phyloP scores from a whole-genome alignment of 495 filamentous ascomycete genomes.

The Xylaria flabelliformis region DNA sequence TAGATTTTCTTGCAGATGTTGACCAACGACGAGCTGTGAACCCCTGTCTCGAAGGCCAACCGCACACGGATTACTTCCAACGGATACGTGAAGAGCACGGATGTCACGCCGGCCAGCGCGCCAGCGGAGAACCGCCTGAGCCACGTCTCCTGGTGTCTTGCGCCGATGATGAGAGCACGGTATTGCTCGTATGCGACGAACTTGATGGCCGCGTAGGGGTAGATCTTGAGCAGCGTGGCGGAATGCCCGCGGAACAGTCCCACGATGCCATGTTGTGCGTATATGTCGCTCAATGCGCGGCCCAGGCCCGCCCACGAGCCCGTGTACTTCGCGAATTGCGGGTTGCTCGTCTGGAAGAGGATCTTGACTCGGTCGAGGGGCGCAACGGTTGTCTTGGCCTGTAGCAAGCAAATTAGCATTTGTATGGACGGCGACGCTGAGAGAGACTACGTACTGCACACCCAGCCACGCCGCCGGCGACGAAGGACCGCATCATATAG shows the following conservation, averaged over 20 bases:
- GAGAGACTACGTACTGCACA: conserved; percentile 69
- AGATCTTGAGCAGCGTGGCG: conserved; percentile 91
- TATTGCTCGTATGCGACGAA: conserved; percentile 98
- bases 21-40: conserved; percentile 66
- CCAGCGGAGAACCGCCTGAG: conserved; percentile 79
- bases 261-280: conserved; percentile 68
- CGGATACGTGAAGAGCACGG: conserved; percentile 95
- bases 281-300: conserved; percentile 82
- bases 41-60: conserved; percentile 89
- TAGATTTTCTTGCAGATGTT: conserved; percentile 85
- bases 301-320: conserved; percentile 84
- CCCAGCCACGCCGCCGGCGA: conserved; percentile 88
- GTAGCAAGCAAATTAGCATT: conserved; percentile 11
- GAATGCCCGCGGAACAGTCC: conserved; percentile 94
- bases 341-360: conserved; percentile 94
- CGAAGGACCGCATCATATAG: conserved; percentile 79
- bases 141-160: conserved; percentile 75
- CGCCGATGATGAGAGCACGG: conserved; percentile 73
- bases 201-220: conserved; percentile 96
- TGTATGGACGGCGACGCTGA: background rate
- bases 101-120: conserved; percentile 81
- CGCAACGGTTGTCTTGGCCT: conserved; percentile 96
- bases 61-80: conserved; percentile 92
- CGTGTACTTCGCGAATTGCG: conserved; percentile 89
- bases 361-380: conserved; percentile 98